These are phyloP conservation scores for Gyromitra esculenta DNA, from an alignment of 2,329 filamentous ascomycete species.

Conservation along the genomic window DNA sequence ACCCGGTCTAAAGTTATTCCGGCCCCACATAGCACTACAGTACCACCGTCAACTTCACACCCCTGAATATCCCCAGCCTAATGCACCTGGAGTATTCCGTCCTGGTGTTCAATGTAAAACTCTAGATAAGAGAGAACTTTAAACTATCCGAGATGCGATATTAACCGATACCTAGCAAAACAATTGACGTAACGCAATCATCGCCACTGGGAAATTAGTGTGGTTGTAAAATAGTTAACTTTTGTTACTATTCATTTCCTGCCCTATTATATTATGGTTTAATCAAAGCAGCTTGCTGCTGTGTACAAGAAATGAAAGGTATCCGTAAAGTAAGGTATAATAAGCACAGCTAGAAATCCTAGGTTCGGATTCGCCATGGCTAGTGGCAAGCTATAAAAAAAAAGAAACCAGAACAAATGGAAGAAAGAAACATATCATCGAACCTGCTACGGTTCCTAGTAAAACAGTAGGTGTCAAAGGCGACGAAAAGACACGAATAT, in stretches of 20 bases:
- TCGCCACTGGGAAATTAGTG: background rate
- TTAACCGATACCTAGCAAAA: constrained; percentile 2
- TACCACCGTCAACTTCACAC: background rate
- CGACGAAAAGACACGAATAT: constrained; percentile 18
- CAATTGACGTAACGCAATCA: background rate
- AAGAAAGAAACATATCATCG: constrained; percentile 24
- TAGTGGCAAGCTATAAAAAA: constrained; percentile 11
- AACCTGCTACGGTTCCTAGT: constrained; percentile 33
- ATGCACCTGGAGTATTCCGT: background rate
- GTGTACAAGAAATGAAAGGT: constrained; percentile 41
- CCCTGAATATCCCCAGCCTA: constrained; percentile 3
- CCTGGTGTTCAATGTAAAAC: constrained; percentile 11
- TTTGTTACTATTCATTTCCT: constrained; percentile 40
- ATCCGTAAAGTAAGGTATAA: constrained; percentile 25
- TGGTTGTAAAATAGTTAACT: constrained; percentile 34
- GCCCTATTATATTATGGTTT: constrained; percentile 49
- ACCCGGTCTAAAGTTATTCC: constrained; percentile 45
- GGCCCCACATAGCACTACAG: constrained; percentile 8
- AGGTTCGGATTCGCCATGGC: constrained; percentile 12
- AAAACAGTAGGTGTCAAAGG: constrained; percentile 33
- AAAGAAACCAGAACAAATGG: background rate
- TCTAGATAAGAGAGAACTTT: constrained; percentile 21
- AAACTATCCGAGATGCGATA: background rate
- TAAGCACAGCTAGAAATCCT: constrained; percentile 19
- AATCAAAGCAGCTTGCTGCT: constrained; percentile 40